Conservation (phyloP, 2,329 filamentous ascomycete genomes). For the Beauveria bassiana region DNA sequence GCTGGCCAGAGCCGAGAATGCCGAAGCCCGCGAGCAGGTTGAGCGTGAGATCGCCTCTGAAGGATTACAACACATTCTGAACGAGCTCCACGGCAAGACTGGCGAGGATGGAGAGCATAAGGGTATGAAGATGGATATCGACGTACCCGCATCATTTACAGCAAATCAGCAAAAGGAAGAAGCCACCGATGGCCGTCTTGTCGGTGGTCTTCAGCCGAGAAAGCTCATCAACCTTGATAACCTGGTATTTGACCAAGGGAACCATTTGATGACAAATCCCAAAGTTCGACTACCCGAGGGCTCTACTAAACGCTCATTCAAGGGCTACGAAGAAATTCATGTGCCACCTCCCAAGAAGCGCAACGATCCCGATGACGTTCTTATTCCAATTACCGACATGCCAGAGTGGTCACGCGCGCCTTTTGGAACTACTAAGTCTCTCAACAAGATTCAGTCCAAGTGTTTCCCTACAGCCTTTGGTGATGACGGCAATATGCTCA, state of each 20-base stretch:
- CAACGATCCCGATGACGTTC: slow-evolving; percentile 68
- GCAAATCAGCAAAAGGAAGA: slow-evolving; percentile 43
- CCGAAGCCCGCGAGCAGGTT: slow-evolving; percentile 65
- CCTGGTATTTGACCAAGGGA: slow-evolving; percentile 93
- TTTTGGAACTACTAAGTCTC: slow-evolving; percentile 76
- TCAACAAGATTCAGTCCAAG: slow-evolving; percentile 93
- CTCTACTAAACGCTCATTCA: slow-evolving; percentile 90
- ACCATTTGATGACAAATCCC: slow-evolving; percentile 98
- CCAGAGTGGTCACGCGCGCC: slow-evolving; percentile 86
- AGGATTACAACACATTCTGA: slow-evolving; percentile 77
- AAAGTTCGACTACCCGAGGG: slow-evolving; percentile 91
- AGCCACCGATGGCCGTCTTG: slow-evolving; percentile 57
- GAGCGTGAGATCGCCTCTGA: slow-evolving; percentile 89
- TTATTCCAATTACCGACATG: slow-evolving; percentile 78
- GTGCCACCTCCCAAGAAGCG: slow-evolving; percentile 88
- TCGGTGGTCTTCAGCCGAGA: slow-evolving; percentile 78
- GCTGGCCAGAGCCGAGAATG: slow-evolving; percentile 73
- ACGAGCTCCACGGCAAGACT: slow-evolving; percentile 74
- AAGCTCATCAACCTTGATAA: slow-evolving; percentile 92
- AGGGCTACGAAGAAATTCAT: slow-evolving; percentile 97
- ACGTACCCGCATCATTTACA: slow-evolving; percentile 56
- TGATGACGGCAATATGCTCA: slow-evolving; percentile 93
- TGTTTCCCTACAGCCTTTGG: slow-evolving; percentile 88
- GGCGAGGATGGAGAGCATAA: slow-evolving; percentile 47
- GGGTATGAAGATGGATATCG: slow-evolving; percentile 89